Base-by-base conservation (phyloP, 768 basidiomycete species). In the Glaciozyma martinii region DNA sequence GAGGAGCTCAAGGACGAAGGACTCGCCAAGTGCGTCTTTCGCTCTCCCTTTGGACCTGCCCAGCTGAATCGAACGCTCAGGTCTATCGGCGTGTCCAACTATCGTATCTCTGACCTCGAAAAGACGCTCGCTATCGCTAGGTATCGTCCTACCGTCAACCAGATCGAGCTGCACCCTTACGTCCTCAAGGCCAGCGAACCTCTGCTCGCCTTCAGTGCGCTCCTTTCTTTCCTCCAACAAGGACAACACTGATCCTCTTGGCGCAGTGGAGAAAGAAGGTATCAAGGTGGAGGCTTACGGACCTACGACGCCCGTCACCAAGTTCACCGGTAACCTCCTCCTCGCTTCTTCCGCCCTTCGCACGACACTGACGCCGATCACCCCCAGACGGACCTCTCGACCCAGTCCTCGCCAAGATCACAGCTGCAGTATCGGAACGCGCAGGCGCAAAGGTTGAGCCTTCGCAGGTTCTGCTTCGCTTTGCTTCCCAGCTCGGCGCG, bases 11-110 rank as follows among this genome's bases (percentile, higher is more conserved):
- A 62, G 52, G 62, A 66, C 3, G 53, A 58, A 1, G 66, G 70
- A 50, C 46, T 59, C 55, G 81, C 77, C 8, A 81, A 87, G 81
- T 85, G 86, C 71, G 81, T 40, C 23, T n/a, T 40, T 4, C 33
- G 23, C 5, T 21, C 37, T n/a, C 5, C 9, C 3, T 47, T 76
- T 82, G 44, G 78, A 83, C 71, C 72, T 72, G 27, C 80, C 78
- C 62, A 82, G 33, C 33, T 15, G 3, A 25, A 1, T 21, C 33
- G 82, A 5, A 71, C 79, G 37, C 74, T 78, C 44, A 76, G 74
- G 60, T 74, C 73, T 19, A 78, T 80, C 66, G 79, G 79, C 3
- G 76, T 80, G 2, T 75, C 74, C 33, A 80, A 79, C 72, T 79
- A 74, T 61, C 71, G 76, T 3, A 55, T 76, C 30, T 71, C 71